Conservation (phyloP, 345 rosid species). For the Aquilaria malaccensis region DNA sequence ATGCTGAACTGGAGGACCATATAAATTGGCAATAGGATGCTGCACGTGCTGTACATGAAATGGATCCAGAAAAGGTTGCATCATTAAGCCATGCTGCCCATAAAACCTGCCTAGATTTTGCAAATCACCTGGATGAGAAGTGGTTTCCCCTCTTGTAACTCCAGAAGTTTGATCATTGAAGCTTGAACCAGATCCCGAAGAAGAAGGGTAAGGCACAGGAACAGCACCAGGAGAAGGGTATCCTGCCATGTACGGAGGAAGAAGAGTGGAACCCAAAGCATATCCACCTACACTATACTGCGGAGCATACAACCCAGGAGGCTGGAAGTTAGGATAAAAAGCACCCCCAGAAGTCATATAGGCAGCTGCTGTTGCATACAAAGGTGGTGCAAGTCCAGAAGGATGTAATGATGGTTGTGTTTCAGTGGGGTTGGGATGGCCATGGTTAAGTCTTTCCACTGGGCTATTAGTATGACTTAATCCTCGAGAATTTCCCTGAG, state of each 20-base stretch:
- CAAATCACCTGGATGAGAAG: constrained; percentile 28
- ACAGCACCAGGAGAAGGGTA: constrained; percentile 63
- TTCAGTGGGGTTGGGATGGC: constrained; percentile 40
- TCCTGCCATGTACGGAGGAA: constrained; percentile 62
- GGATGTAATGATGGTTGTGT: constrained; percentile 55
- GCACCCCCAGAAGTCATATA: constrained; percentile 68
- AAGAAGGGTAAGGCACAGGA: constrained; percentile 50
- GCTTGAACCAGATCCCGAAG: constrained; percentile 34
- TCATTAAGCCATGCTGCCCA: constrained; percentile 41
- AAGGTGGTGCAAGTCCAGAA: constrained; percentile 55
- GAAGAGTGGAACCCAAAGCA: constrained; percentile 44
- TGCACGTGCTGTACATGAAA: constrained; percentile 66
- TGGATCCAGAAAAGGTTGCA: constrained; percentile 62
- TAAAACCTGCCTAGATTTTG: constrained; percentile 39
- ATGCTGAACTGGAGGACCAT: constrained; percentile 45
- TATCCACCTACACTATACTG: constrained; percentile 57
- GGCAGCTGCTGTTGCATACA: constrained; percentile 55
- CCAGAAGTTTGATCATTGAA: constrained; percentile 27
- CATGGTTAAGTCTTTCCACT: constrained; percentile 30
- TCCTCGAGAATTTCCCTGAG: constrained; percentile 37
- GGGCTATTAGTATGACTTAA: constrained; percentile 31
- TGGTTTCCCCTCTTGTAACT: constrained; percentile 31
- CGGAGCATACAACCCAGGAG: constrained; percentile 58
- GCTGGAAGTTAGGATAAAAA: constrained; percentile 60
- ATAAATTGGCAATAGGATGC: constrained; percentile 48